A percentile compares a stretch with the other conserved stretches of the same genome.
Evolutionary conservation across 495 filamentous ascomycete species (phyloP).

Genomic region (Podospora pseudopauciseta): DNA sequence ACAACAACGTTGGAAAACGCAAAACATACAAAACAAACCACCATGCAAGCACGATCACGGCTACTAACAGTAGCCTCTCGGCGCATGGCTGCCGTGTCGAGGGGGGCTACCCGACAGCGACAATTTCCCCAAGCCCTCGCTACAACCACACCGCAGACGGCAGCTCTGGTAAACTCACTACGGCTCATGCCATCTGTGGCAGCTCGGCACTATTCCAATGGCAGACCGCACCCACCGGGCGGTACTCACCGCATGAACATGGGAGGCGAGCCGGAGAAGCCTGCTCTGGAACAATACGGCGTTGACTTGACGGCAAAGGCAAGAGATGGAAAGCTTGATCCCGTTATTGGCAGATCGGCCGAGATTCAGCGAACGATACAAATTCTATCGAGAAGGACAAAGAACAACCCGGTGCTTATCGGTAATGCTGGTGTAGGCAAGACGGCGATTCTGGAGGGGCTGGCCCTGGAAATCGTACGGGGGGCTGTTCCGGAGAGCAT

Average conservation of each 20-base stretch:
- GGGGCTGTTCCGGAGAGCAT: conserved; percentile 96
- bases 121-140: conserved; percentile 25
- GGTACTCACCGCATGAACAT: conserved; percentile 92
- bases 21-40: conserved; percentile 1
- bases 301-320: conserved; percentile 85
- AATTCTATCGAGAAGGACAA: conserved; percentile 85
- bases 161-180: conserved; percentile 14
- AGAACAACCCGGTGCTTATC: conserved; percentile 95
- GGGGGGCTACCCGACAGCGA: conserved; percentile 27
- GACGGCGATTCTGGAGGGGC: conserved; percentile 88
- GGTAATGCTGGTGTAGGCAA: conserved; percentile 92
- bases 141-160: conserved; percentile 14
- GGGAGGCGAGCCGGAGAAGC: conserved; percentile 72
- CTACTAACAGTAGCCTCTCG: conserved; percentile 35
- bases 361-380: conserved; percentile 95
- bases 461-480: conserved; percentile 84
- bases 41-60: conserved; percentile 41
- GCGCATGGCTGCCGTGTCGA: conserved; percentile 34
- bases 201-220: conserved; percentile 66
- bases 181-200: conserved; percentile 28
- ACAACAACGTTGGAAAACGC: not conserved
- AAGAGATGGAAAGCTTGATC: conserved; percentile 86
- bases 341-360: conserved; percentile 86
- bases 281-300: conserved; percentile 85
- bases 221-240: conserved; percentile 79